These are phyloP conservation scores for Escallonia rubra DNA, from an alignment of 129 eudicot species.

Conservation along the genomic window DNA sequence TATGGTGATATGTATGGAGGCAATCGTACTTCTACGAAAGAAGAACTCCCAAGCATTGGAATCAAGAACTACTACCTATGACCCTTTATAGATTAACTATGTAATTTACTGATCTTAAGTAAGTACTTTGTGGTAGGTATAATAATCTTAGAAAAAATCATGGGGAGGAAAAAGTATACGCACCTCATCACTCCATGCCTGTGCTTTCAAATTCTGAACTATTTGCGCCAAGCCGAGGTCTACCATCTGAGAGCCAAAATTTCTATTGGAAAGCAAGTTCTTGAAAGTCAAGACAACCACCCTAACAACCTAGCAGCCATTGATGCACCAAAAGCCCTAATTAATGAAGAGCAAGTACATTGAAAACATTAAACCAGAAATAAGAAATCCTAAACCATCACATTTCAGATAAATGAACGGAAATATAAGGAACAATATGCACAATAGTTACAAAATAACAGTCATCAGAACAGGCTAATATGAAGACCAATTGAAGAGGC, in stretches of 20 bases:
- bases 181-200: slow-evolving; percentile 89
- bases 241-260: slow-evolving; percentile 59
- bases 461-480: background rate
- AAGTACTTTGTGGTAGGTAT: too few species aligned
- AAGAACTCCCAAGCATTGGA: too few species aligned
- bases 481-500: slow-evolving; percentile 2
- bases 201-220: slow-evolving; percentile 52
- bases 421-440: background rate
- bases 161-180: slow-evolving; percentile 5
- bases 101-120: too few species aligned
- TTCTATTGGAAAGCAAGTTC: slow-evolving; percentile 74
- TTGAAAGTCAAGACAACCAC: slow-evolving; percentile 76
- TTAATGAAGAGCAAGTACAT: background rate
- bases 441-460: background rate
- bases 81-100: too few species aligned
- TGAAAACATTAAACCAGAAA: too few species aligned
- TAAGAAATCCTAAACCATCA: too few species aligned
- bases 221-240: slow-evolving; percentile 45
- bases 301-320: slow-evolving; percentile 68
- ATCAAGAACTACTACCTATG: too few species aligned
- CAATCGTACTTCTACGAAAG: too few species aligned
- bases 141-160: too few species aligned
- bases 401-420: too few species aligned
- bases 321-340: slow-evolving; percentile 1
- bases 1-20: too few species aligned